Conservation (phyloP, 495 filamentous ascomycete species). For the Penicillium goetzii region DNA sequence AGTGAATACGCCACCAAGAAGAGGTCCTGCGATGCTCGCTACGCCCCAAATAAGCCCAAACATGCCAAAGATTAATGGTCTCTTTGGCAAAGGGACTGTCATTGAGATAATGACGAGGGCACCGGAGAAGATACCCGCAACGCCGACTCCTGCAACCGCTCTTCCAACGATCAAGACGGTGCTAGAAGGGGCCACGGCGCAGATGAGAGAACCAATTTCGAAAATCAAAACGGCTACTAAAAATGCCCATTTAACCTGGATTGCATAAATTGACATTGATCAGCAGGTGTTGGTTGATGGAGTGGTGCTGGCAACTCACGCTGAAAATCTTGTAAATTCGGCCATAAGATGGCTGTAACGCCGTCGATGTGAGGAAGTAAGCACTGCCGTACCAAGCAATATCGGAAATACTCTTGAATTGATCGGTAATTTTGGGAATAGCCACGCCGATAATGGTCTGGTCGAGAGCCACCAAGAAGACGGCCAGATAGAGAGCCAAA, state of each 20-base stretch:
- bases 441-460: slow-evolving; percentile 51
- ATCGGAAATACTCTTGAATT: slow-evolving; percentile 47
- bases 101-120: slow-evolving; percentile 66
- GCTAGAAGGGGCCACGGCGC: slow-evolving; percentile 68
- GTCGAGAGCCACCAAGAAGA: slow-evolving; percentile 57
- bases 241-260: slow-evolving; percentile 61
- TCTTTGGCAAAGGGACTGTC: slow-evolving; percentile 64
- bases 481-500: slow-evolving; percentile 45
- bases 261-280: slow-evolving; percentile 45
- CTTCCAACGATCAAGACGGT: slow-evolving; percentile 74
- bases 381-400: slow-evolving; percentile 53
- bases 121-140: slow-evolving; percentile 70
- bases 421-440: slow-evolving; percentile 49
- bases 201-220: slow-evolving; percentile 72
- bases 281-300: background rate
- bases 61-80: slow-evolving; percentile 70
- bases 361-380: slow-evolving; percentile 40
- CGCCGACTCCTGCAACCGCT: slow-evolving; percentile 75
- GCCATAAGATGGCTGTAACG: slow-evolving; percentile 39
- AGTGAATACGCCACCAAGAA: slow-evolving; percentile 63
- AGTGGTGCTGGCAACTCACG: slow-evolving; percentile 11
- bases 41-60: slow-evolving; percentile 74
- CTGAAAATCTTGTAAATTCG: slow-evolving; percentile 39
- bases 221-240: slow-evolving; percentile 69
- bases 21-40: slow-evolving; percentile 66